Evolutionary conservation across 2,329 filamentous ascomycete species (phyloP).

Genomic region (Tympanopsis confertula): DNA sequence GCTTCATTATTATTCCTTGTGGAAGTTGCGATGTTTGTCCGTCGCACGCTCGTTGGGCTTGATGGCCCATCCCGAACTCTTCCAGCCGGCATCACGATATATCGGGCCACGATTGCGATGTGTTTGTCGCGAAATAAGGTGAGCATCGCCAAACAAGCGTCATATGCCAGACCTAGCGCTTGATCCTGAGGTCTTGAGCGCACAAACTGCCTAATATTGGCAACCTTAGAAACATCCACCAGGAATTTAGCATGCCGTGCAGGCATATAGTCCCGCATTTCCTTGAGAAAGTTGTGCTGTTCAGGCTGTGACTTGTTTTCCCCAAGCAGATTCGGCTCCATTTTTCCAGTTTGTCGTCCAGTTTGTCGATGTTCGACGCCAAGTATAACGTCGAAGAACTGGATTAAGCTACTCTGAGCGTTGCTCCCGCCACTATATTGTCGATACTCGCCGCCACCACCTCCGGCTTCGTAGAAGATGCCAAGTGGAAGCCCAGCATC

Average conservation of each 20-base stretch:
- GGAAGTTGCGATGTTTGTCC: constrained; percentile 6
- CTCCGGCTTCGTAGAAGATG: constrained; percentile 75
- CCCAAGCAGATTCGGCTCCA: constrained; percentile 19
- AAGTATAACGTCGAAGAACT: constrained; percentile 90
- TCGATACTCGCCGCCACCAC: constrained; percentile 48
- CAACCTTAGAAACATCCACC: constrained; percentile 62
- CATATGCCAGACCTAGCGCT: constrained; percentile 71
- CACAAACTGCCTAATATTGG: constrained; percentile 85
- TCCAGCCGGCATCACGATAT: constrained; percentile 81
- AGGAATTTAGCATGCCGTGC: constrained; percentile 83
- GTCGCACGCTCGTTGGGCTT: constrained; percentile 3
- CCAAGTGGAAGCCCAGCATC: constrained; percentile 83
- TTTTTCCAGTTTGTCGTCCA: constrained; percentile 39
- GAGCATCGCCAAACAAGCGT: constrained; percentile 69
- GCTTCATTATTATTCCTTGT: constrained; percentile 23
- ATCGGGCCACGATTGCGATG: constrained; percentile 89
- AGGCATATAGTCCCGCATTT: constrained; percentile 97
- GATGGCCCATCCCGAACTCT: constrained; percentile 48
- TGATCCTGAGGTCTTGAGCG: constrained; percentile 47
- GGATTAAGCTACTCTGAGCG: constrained; percentile 89
- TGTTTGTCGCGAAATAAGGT: constrained; percentile 76
- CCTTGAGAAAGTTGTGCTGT: constrained; percentile 81
- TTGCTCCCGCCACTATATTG: constrained; percentile 93
- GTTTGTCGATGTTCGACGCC: constrained; percentile 86
- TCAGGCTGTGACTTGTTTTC: constrained; percentile 33